These are phyloP conservation scores for Brassica napus DNA, from an alignment of 345 rosid genomes.

Conservation along the genomic window DNA sequence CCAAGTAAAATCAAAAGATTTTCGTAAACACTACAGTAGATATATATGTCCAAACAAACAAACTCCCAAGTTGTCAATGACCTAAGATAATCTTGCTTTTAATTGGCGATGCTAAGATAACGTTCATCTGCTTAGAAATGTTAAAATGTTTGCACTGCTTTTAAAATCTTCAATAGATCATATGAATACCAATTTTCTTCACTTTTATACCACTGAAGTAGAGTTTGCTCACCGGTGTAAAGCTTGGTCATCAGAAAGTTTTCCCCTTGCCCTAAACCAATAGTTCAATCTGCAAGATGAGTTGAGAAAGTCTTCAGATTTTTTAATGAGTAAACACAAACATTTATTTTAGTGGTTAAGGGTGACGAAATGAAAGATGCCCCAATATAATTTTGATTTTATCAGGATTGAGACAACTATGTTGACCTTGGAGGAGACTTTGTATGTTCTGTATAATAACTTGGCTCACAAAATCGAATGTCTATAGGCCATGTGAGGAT, in stretches of 20 bases:
- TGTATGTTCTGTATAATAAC: constrained; percentile 57
- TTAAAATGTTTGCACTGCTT: neutral
- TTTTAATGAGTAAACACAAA: neutral
- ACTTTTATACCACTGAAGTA: neutral
- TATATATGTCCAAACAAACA: neutral
- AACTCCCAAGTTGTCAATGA: neutral
- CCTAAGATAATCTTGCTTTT: neutral
- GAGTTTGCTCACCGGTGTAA: constrained; percentile 66
- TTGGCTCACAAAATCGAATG: constrained; percentile 84
- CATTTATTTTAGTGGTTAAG: neutral
- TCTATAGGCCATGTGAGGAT: constrained; percentile 80
- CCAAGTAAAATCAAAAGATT: neutral
- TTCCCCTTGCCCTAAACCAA: constrained; percentile 90
- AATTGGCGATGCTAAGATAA: neutral
- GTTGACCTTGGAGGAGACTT: constrained; percentile 78
- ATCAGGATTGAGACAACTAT: constrained; percentile 4
- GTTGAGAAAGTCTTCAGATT: neutral
- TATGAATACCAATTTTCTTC: neutral
- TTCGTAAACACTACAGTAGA: neutral
- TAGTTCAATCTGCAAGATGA: constrained; percentile 61
- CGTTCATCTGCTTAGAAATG: neutral
- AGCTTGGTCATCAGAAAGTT: constrained; percentile 89
- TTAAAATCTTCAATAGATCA: neutral
- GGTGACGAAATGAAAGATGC: neutral
- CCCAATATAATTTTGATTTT: neutral